Evolutionary conservation across 805 yeast species (phyloP).

Genomic region (Scheffersomyces stipitis): DNA sequence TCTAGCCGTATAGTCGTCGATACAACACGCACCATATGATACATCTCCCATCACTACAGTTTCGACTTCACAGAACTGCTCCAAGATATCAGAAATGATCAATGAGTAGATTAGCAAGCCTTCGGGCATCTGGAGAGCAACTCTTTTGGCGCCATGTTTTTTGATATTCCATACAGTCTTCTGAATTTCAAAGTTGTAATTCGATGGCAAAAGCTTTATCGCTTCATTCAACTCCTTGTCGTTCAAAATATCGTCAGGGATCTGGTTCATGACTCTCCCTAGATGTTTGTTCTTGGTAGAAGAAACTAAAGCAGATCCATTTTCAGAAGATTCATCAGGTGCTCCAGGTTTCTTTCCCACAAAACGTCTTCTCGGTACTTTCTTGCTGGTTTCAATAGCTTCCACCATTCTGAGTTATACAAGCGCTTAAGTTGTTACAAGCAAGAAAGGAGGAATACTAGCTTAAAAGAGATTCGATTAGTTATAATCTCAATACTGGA

Average conservation of each 20-base stretch:
- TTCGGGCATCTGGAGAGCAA: constrained; percentile 97
- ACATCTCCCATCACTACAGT: constrained; percentile 98
- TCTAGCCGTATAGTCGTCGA: constrained; percentile 93
- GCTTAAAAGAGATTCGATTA: too few species aligned
- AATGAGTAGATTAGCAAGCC: constrained; percentile 87
- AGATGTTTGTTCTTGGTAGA: constrained; percentile 28
- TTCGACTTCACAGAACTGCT: constrained; percentile 85
- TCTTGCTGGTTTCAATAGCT: constrained; percentile 5
- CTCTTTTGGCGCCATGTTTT: constrained; percentile 72
- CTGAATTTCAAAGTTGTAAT: constrained; percentile 94
- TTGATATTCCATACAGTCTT: constrained; percentile 92
- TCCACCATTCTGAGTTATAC: too few species aligned
- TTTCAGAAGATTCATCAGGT: constrained; percentile 16
- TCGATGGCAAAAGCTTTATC: constrained; percentile 75
- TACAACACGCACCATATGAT: constrained; percentile 97
- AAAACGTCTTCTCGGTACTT: constrained; percentile 53
- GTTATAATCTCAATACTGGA: too few species aligned
- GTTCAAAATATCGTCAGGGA: constrained; percentile 80
- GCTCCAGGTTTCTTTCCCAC: constrained; percentile 49
- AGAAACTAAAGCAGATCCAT: constrained; percentile 13
- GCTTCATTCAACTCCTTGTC: constrained; percentile 86
- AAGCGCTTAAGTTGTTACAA: too few species aligned
- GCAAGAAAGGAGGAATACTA: too few species aligned
- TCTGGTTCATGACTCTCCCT: constrained; percentile 74
- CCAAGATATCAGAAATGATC: constrained; percentile 86